phyloP scores from a whole-genome alignment of 23 red algal genomes.

The Agarophyton chilense region DNA sequence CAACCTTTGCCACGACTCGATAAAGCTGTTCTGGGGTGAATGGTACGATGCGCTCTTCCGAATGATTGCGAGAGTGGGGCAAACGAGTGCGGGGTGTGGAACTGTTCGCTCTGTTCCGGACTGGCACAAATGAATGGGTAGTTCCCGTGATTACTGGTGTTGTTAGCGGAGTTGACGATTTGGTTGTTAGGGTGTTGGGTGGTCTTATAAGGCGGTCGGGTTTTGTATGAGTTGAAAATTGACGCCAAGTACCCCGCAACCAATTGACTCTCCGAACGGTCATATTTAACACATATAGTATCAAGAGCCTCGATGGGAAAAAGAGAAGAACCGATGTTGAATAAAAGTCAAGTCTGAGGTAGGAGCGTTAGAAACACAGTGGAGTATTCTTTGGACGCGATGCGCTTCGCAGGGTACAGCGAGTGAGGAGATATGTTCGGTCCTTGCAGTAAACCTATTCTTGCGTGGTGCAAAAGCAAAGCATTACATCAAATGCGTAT shows the following conservation, averaged over 20 bases:
- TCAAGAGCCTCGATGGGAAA: not conserved
- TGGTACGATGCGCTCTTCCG: conserved; percentile 68
- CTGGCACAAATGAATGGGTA: not conserved
- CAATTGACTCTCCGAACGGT: not conserved
- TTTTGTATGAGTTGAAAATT: not conserved
- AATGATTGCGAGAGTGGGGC: conserved; percentile 66
- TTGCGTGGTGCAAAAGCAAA: not conserved
- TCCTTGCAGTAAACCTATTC: not conserved
- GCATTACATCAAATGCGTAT: not conserved
- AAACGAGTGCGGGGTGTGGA: conserved; percentile 8
- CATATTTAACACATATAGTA: not conserved
- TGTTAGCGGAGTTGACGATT: not conserved
- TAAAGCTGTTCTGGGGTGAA: conserved; percentile 78
- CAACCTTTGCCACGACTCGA: conserved; percentile 88
- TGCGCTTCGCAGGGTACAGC: no score
- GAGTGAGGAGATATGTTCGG: no score
- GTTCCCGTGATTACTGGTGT: not conserved
- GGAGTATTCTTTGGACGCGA: no score
- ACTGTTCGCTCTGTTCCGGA: not conserved
- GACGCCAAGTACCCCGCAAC: conserved; percentile 4
- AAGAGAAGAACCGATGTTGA: not conserved
- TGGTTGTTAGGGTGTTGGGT: not conserved
- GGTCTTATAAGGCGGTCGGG: not conserved
- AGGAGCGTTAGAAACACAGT: no score
- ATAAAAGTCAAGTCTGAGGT: not conserved